phyloP scores from a whole-genome alignment of 2,329 filamentous ascomycete genomes.

The Pseudogymnoascus destructans region DNA sequence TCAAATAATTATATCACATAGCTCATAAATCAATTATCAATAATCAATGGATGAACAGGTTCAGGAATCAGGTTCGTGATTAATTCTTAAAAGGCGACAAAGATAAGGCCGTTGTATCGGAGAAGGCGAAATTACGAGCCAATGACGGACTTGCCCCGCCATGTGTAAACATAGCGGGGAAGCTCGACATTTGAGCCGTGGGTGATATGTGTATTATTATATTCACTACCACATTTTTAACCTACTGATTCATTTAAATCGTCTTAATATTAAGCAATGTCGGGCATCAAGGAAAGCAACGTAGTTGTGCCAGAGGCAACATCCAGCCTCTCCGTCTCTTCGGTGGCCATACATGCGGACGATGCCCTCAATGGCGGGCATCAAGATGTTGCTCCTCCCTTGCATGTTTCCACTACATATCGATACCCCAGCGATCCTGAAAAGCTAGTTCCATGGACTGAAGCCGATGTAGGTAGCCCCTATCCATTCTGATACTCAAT shows the following conservation, averaged over 20 bases:
- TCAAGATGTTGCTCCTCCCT: slow-evolving; percentile 70
- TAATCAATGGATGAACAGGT: neutral
- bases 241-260: neutral
- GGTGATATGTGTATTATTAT: neutral
- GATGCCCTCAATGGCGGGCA: slow-evolving; percentile 55
- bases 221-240: neutral
- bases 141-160: slow-evolving; percentile 5
- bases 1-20: neutral
- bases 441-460: slow-evolving; percentile 39
- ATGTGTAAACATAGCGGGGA: neutral
- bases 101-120: neutral
- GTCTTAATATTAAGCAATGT: neutral
- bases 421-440: slow-evolving; percentile 63
- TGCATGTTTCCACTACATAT: slow-evolving; percentile 88
- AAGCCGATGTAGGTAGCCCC: slow-evolving; percentile 39
- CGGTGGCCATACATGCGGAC: slow-evolving; percentile 70
- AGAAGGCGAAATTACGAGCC: slow-evolving; percentile 6
- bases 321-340: slow-evolving; percentile 39
- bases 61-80: neutral
- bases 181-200: neutral
- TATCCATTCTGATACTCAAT: neutral
- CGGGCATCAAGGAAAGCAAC: neutral
- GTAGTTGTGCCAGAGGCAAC: neutral
- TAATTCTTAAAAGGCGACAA: neutral
- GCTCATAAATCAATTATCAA: neutral